Percentiles rank a stretch among this genome's conserved stretches.
phyloP scores from a whole-genome alignment of 176 grass and related monocot genomes.

The Juncus inflexus region DNA sequence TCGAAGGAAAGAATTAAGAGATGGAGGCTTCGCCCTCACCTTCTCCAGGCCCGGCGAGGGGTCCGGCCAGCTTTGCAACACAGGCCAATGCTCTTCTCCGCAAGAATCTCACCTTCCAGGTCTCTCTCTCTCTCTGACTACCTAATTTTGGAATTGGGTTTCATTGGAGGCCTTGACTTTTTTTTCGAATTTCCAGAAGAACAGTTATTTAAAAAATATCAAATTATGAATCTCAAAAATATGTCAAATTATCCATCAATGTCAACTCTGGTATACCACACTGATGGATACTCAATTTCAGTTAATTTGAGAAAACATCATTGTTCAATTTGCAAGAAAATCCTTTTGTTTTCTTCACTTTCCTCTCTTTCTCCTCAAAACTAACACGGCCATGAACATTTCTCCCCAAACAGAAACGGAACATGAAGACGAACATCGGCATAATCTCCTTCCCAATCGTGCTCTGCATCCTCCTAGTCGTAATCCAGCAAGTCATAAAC shows the following conservation, averaged over 20 bases:
- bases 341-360: no score
- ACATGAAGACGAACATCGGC: conserved; percentile 72
- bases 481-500: conserved; percentile 52
- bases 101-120: conserved; percentile 98
- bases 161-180: neutral
- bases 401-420: conserved; percentile 46
- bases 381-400: no score
- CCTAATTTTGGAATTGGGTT: neutral
- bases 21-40: conserved; percentile 18
- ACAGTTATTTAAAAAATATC: no score
- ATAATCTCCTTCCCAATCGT: conserved; percentile 68
- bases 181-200: neutral
- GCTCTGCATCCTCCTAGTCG: conserved; percentile 53
- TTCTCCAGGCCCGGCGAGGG: conserved; percentile 22
- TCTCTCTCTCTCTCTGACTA: neutral
- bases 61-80: conserved; percentile 51
- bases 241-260: no score
- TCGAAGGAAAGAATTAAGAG: neutral
- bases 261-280: no score
- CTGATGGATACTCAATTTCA: no score
- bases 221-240: no score
- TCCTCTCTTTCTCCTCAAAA: no score
- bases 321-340: no score
- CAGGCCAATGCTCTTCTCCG: conserved; percentile 96
- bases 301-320: no score